Base-by-base conservation (phyloP, 805 yeast species). In the Candida quercuum region DNA sequence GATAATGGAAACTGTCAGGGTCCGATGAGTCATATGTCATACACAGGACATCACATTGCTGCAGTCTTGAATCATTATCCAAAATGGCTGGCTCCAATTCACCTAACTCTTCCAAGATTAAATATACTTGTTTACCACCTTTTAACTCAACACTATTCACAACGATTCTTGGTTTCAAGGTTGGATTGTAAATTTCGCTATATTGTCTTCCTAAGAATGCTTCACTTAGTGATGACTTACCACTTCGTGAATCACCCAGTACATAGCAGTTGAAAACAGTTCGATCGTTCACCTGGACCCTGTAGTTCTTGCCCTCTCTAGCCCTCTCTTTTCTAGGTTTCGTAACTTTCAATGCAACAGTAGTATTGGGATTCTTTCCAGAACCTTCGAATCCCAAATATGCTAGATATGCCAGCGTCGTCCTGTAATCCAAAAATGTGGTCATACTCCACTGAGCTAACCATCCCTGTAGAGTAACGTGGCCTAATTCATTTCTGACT, bases 371-470 rank as follows among this genome's bases (percentile, higher is more conserved):
- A 23, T 43, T 50, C 33, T 41, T 43, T 17, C 47, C 31, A 2
- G 38, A 9, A 39, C 67, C 74, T 43, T 86, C 95, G 54, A 83
- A 91, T 0, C 99, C 99, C 39, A 93, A 70, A 62, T 86, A 86
- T 0, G 94, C 95, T 43, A 93, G 62, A 52, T 91, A 93, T 35
- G 87, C 94, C 35, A 93, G 69, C 0, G 98, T 88, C 1, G 87
- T 81, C 48, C 73, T 78, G 54, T 84, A 78, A 50, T 89, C 95
- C 22, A 93, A 64, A 48, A 78, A 88, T 0, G 98, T 91, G 1
- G 96, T 87, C 85, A 93, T 84, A 49, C 91, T 82, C 99, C 99
- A 93, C 53, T 91, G 98, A 0, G 99, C 99, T 27, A 93, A 63
- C 99, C 99, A 93, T 3, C 99, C 99, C 63, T 94, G 99, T 20